Evolutionary conservation across 2,329 filamentous ascomycete genomes (phyloP), one percentile per base, ranked within the genome.

Genomic region (Aspergillus sp.): DNA sequence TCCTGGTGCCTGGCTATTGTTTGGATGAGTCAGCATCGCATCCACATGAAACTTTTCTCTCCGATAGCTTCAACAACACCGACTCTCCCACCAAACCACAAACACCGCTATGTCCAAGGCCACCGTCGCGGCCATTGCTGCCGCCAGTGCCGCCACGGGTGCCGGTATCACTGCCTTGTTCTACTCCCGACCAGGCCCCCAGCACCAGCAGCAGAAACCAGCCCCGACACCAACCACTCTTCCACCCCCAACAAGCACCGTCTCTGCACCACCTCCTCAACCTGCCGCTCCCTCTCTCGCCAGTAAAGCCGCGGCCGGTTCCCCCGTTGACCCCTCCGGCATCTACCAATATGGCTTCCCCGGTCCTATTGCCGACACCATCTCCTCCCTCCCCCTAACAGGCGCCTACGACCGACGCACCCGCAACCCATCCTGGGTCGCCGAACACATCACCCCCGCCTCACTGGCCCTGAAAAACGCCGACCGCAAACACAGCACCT

Each of bases 361-460:
- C 0, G 95, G 95, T 57, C 95, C 95, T 32, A 80, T 96, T 39
- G 83, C 88, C 68, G 95, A 99, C 76, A 81, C 96, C 43, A 88
- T 92, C 55, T 83, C 83, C 55, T 88, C 91, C 38, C 80, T 85
- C 24, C 89, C 91, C 34, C 84, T 98, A 53, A 84, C 93, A 63
- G 96, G 93, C 32, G 88, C 89, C 67, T 99, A 89, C 83, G 93
- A 99, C 78, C 91, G 95, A 26, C 88, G 91, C 60, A 89, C 87
- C 43, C 87, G 93, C 71, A 99, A 99, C 77, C 95, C 95, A 30
- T 84, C 90, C 73, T 99, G 93, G 93, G 95, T 93, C 8, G 88
- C 89, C 62, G 95, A 99, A 80, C 95, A 99, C 81, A 97, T 99
- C 76, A 99, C 95, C 0, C 87, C 92, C 2, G 85, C 86, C 36